Base-by-base conservation (phyloP, 192 early-diverging fungal genomes). In the Jimgerdemannia lactiflua region DNA sequence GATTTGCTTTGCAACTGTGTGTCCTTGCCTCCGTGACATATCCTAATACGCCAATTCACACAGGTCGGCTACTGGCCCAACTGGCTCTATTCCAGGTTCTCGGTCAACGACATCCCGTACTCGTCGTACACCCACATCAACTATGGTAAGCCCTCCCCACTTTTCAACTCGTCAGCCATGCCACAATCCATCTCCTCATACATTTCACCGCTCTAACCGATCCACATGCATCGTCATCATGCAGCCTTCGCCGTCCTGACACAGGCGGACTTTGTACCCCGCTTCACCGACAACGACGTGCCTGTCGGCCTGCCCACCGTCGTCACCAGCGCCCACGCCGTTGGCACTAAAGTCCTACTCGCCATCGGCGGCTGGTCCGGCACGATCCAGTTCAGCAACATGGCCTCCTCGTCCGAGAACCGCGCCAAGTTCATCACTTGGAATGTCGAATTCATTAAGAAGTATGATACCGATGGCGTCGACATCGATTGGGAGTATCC, bases 291-390 rank as follows among this genome's bases (percentile, higher is more conserved):
- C 43, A 72, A 75, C 18, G 74, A 70, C 70, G 71, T 82, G 3
- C 77, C 75, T 0, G 29, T 68, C 17, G 42, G 18, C 10, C 40
- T 89, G 69, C 86, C 88, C 3, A 73, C 80, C 17, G 67, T 90
- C 9, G 79, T 89, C 44, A 71, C 71, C 20, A 74, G 78, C 1
- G 87, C 89, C 11, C 89, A 83, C 64, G 76, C 71, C 17, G 74
- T 67, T 18, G 70, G 80, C 6, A 87, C 84, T 76, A 90, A 89
- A 44, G 78, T 94, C 9, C 72, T 90, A 11, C 64, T 94, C 14
- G 84, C 88, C 6, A 83, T 93, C 39, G 93, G 93, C 68, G 93
- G 93, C 19, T 94, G 93, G 93, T 91, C 90, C 14, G 92, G 93
- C 18, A 91, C 91, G 3, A 86, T 91, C 77, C 79, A 80, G 18